A percentile compares a stretch with the other conserved stretches of the same genome.
Evolutionary conservation across 495 filamentous ascomycete genomes (phyloP).

Genomic region (Neurospora intermedia): DNA sequence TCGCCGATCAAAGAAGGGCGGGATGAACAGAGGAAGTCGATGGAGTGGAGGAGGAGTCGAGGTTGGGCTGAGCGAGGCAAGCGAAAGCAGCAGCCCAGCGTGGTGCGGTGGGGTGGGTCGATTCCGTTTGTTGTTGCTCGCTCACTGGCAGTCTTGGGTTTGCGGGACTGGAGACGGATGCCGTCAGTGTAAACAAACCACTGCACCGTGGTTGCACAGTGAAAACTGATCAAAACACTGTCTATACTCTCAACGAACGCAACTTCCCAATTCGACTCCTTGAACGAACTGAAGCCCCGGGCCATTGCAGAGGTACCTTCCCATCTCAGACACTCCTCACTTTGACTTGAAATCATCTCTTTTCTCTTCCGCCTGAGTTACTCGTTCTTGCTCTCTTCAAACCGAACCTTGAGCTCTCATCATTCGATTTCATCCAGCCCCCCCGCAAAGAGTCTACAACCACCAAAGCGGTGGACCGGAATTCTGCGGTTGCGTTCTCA

Average conservation of each 20-base stretch:
- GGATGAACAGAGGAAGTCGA: not conserved
- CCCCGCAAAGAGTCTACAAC: not conserved
- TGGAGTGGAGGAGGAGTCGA: conserved; percentile 8
- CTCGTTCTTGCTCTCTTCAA: not conserved
- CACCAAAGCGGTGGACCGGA: not conserved
- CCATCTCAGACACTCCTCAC: not conserved
- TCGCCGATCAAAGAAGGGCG: conserved; percentile 6
- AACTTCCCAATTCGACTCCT: not conserved
- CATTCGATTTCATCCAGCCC: not conserved
- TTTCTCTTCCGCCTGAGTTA: not conserved
- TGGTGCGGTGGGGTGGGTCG: not conserved
- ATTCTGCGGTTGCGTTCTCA: not conserved
- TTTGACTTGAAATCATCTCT: not conserved
- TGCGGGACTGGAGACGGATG: not conserved
- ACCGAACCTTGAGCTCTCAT: not conserved
- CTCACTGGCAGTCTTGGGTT: too few relatives aligned
- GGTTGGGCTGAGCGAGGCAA: not conserved
- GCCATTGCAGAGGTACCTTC: not conserved
- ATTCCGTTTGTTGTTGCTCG: not conserved
- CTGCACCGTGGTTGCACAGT: too few relatives aligned
- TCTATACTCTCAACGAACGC: not conserved
- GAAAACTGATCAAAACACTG: too few relatives aligned
- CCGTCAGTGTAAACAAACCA: not conserved
- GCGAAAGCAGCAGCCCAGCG: not conserved
- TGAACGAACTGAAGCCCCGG: not conserved